Base-by-base conservation (phyloP, 257 asterid genomes). In the Henckelia pumila region DNA sequence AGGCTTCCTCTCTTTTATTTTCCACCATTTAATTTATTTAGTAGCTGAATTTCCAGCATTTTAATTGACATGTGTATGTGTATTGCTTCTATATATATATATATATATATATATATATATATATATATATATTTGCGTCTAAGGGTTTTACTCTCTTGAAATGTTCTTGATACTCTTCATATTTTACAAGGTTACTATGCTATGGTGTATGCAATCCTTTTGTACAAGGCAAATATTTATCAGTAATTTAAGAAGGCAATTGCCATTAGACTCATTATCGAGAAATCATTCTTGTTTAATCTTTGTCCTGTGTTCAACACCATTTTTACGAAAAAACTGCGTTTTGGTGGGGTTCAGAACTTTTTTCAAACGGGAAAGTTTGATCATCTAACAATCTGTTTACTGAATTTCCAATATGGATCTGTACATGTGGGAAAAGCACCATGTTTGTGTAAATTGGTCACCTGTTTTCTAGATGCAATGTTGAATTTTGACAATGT, bases 381-480 rank as follows among this genome's bases (percentile, higher is more conserved):
- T 47, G 55, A 47, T 8, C 55, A 47, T 47, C 55, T 47, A 47
- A 47, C 0, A 47, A 17, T 14, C 20, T 5, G 55, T 47, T 47
- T 16, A 1, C 20, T 14, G 55, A 20, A 47, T 0, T 44, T 44
- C 53, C 20, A 29, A 66, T 14, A 56, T 2, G 65, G 57, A 19
- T 5, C 55, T 49, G 16, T 56, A 35, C 8, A 23, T 66, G 26
- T 60, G 52, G 40, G 30, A 33, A 33, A 28, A 33, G 44, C 56
- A 22, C 25, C 25, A 33, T 66, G 4, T 56, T 62, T 50, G 59
- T 59, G 44, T 63, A 30, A 47, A 9, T 29, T 19, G 56, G 21
- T 59, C 32, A 7, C 67, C 17, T 55, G 59, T 61, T 59, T 32
- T 55, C 33, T 29, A 56, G 59, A 65, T 72, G 64, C 75, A 3